phyloP scores from a whole-genome alignment of 73 alveolate species.

The Blepharisma japonicum region DNA sequence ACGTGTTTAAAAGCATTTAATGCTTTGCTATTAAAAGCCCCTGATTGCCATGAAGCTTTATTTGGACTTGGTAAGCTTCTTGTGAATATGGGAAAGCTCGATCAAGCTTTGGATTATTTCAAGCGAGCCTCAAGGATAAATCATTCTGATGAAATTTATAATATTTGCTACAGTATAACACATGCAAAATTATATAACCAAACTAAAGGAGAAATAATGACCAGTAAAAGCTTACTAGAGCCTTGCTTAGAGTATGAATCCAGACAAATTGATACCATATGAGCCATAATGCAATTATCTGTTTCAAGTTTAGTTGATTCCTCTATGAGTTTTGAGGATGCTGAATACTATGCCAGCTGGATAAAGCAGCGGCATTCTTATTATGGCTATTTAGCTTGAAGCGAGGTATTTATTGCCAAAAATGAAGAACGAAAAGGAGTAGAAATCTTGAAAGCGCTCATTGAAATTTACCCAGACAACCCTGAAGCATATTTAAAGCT shows the following conservation, averaged over 20 bases:
- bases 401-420: conserved; percentile 40
- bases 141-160: conserved; percentile 31
- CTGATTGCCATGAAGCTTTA: conserved; percentile 58
- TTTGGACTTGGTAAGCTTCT: conserved; percentile 51
- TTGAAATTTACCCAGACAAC: conserved; percentile 25
- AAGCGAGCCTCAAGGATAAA: conserved; percentile 20
- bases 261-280: background rate
- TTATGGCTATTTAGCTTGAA: conserved; percentile 64
- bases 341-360: conserved; percentile 48
- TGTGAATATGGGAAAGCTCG: conserved; percentile 36
- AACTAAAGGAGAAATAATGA: background rate
- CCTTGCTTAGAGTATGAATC: background rate
- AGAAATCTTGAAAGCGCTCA: conserved; percentile 45
- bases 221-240: background rate
- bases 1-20: background rate
- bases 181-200: background rate
- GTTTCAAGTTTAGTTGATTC: background rate
- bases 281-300: background rate
- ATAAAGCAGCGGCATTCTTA: conserved; percentile 35
- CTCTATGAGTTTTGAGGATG: background rate
- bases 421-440: conserved; percentile 30
- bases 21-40: too few relatives aligned
- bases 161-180: conserved; percentile 39
- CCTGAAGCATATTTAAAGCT: conserved; percentile 64
- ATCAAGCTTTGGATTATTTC: conserved; percentile 42